These are phyloP conservation scores for Trichoderma koningii DNA, from an alignment of 2,329 filamentous ascomycete genomes.

Conservation along the genomic window DNA sequence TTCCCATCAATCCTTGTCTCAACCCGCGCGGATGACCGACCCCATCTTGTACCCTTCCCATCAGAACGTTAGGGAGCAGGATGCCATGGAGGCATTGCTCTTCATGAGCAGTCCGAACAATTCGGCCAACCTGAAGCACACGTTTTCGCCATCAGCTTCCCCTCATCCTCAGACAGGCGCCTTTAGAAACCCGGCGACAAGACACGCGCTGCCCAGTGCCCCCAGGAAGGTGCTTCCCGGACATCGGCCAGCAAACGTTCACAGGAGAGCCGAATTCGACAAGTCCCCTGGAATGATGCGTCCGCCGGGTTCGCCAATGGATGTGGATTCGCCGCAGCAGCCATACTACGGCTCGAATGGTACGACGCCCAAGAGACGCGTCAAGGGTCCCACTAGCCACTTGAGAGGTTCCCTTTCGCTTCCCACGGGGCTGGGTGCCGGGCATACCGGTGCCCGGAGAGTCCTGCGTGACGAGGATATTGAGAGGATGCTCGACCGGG, in stretches of 20 bases:
- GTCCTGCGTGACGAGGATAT: constrained; percentile 57
- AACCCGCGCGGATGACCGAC: constrained; percentile 42
- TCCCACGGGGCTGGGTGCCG: constrained; percentile 51
- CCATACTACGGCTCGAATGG: constrained; percentile 34
- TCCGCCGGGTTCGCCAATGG: constrained; percentile 50
- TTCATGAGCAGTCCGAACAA: constrained; percentile 82
- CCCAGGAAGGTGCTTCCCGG: constrained; percentile 56
- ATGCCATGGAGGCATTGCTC: constrained; percentile 76
- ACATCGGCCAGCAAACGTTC: constrained; percentile 46
- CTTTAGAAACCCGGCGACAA: constrained; percentile 29
- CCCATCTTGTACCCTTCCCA: constrained; percentile 65
- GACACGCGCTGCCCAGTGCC: constrained; percentile 49
- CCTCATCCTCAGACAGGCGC: constrained; percentile 35
- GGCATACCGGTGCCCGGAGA: constrained; percentile 42
- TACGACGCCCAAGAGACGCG: constrained; percentile 48
- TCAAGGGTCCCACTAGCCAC: constrained; percentile 44
- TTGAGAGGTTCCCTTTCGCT: constrained; percentile 50
- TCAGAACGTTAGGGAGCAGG: constrained; percentile 72
- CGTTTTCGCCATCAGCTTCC: constrained; percentile 50
- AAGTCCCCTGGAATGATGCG: constrained; percentile 45
- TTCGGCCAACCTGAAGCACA: constrained; percentile 62
- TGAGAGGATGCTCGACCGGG: constrained; percentile 59
- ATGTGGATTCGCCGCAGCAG: constrained; percentile 45
- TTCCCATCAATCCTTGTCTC: constrained; percentile 37
- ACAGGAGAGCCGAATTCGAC: constrained; percentile 53